These are phyloP conservation scores for Candida easanensis DNA, from an alignment of 805 yeast species.

Conservation along the genomic window DNA sequence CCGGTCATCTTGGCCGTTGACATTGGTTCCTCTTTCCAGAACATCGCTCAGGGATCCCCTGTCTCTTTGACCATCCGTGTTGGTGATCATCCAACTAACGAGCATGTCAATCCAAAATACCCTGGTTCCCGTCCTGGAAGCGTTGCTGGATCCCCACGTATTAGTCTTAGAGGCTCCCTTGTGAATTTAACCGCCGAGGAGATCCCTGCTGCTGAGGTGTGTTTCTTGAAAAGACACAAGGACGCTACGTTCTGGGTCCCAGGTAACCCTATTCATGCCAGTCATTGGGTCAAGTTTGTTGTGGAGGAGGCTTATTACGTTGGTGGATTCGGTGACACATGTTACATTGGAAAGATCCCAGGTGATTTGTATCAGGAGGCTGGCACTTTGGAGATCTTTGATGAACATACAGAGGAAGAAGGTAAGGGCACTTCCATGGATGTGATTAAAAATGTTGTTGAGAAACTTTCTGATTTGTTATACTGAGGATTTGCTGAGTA, in stretches of 20 bases:
- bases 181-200: conserved; percentile 33
- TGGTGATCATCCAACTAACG: conserved; percentile 54
- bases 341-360: conserved; percentile 68
- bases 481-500: too few species aligned
- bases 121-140: conserved; percentile 55
- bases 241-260: conserved; percentile 76
- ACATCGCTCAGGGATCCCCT: conserved; percentile 54
- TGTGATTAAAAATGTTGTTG: too few species aligned
- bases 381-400: conserved; percentile 14
- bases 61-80: conserved; percentile 58
- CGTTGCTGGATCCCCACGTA: conserved; percentile 71
- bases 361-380: conserved; percentile 50
- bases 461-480: too few species aligned
- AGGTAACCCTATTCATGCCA: conserved; percentile 53
- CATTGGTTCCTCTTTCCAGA: conserved; percentile 60
- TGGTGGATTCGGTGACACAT: conserved; percentile 81
- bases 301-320: conserved; percentile 63
- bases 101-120: conserved; percentile 43
- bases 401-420: too few species aligned
- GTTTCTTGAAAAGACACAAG: conserved; percentile 61
- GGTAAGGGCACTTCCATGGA: too few species aligned
- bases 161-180: conserved; percentile 57
- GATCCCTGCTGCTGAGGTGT: conserved; percentile 32
- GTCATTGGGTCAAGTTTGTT: conserved; percentile 61
- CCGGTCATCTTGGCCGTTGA: conserved; percentile 64